Evolutionary conservation across 108 stramenopile species (phyloP).

Genomic region (Cyclotella cryptica): DNA sequence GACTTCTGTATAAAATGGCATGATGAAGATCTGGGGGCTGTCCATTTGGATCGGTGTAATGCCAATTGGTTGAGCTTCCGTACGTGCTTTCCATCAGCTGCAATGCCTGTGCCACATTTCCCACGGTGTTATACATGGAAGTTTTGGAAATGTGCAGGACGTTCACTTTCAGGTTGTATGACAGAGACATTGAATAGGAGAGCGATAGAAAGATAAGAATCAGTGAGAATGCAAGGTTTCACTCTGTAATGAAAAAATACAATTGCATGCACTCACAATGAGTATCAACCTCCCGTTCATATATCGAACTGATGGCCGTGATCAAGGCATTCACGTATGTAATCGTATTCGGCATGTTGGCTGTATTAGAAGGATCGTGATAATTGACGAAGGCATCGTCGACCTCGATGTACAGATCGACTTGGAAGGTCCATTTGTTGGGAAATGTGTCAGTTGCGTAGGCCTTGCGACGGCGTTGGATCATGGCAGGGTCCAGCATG

Average conservation of each 20-base stretch:
- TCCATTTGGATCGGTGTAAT: conserved; percentile 20
- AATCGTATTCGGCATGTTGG: conserved; percentile 9
- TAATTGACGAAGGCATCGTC: conserved; percentile 16
- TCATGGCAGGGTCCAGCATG: neutral
- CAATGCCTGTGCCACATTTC: neutral
- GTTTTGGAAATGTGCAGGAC: conserved; percentile 15
- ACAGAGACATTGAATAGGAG: neutral
- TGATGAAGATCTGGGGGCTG: conserved; percentile 12
- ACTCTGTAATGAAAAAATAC: no score
- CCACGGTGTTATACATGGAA: conserved; percentile 1
- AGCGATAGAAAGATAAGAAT: neutral
- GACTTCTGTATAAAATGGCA: neutral
- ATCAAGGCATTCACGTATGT: conserved; percentile 27
- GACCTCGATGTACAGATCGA: conserved; percentile 34
- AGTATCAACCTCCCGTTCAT: conserved; percentile 33
- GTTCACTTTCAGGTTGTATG: conserved; percentile 5
- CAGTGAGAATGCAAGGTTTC: no score
- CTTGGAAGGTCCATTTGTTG: conserved; percentile 16
- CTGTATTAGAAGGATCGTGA: conserved; percentile 5
- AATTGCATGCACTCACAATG: conserved; percentile 23
- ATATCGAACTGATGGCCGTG: conserved; percentile 8
- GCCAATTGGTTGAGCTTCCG: conserved; percentile 2
- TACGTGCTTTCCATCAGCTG: conserved; percentile 10
- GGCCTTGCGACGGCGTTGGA: neutral
- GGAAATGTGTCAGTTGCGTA: conserved; percentile 23